Percentiles rank a stretch among this genome's conserved stretches.
phyloP scores from a whole-genome alignment of 495 filamentous ascomycete genomes.

The Penicillium soppii region DNA sequence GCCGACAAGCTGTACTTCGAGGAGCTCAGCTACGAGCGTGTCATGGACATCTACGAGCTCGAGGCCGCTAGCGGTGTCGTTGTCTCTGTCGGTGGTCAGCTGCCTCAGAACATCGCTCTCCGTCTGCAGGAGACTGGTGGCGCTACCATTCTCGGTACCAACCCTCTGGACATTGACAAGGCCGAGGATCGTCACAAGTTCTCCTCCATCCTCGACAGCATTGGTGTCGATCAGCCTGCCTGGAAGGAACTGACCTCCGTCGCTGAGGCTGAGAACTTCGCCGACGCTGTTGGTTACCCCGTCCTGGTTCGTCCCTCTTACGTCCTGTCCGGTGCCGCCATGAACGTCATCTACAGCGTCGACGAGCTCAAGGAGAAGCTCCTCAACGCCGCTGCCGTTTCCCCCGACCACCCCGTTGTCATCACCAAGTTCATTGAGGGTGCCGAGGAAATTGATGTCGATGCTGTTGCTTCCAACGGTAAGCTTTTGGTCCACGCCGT shows the following conservation, averaged over 20 bases:
- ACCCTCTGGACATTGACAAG: conserved; percentile 93
- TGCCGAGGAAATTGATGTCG: conserved; percentile 96
- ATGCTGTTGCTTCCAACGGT: conserved; percentile 86
- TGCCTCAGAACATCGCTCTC: conserved; percentile 96
- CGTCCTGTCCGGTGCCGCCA: conserved; percentile 93
- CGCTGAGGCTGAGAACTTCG: conserved; percentile 81
- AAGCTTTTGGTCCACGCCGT: conserved; percentile 90
- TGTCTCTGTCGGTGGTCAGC: conserved; percentile 91
- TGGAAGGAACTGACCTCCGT: conserved; percentile 97
- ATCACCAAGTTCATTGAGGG: conserved; percentile 99
- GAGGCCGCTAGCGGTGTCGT: conserved; percentile 86
- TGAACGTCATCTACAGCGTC: conserved; percentile 92
- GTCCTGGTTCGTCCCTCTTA: conserved; percentile 94
- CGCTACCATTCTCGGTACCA: conserved; percentile 86
- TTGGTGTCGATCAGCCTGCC: conserved; percentile 93
- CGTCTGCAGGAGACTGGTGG: conserved; percentile 88
- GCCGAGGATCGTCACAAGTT: conserved; percentile 98
- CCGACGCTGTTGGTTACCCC: conserved; percentile 80
- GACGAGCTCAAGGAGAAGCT: conserved; percentile 88
- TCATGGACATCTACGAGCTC: conserved; percentile 98
- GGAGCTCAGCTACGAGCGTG: conserved; percentile 93
- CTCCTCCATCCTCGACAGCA: conserved; percentile 92
- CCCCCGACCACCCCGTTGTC: conserved; percentile 92
- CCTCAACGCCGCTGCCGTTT: conserved; percentile 84
- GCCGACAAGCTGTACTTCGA: conserved; percentile 98